A percentile compares a stretch with the other conserved stretches of the same genome.
Evolutionary conservation across 176 grass and related monocot genomes (phyloP).

Genomic region (Hsuehochloa calcarea): DNA sequence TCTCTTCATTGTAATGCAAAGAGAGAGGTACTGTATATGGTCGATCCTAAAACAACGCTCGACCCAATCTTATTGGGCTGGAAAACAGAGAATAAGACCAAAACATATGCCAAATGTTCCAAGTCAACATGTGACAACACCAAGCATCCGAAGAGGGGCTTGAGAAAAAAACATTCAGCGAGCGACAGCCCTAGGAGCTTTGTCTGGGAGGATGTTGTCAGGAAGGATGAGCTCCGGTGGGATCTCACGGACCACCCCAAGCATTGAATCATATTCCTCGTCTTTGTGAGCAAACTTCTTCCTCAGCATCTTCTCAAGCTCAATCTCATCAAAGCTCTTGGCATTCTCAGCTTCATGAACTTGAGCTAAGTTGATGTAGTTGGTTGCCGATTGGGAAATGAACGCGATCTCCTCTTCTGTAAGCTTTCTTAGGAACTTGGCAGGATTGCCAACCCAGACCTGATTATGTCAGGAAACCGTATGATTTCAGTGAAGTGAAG

Average conservation of each 20-base stretch:
- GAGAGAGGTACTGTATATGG: slow-evolving; percentile 38
- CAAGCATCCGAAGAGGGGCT: slow-evolving; percentile 8
- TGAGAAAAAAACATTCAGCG: slow-evolving; percentile 25
- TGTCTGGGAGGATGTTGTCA: slow-evolving; percentile 69
- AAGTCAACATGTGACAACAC: slow-evolving; percentile 41
- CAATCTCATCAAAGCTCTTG: slow-evolving; percentile 88
- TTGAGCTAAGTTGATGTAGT: slow-evolving; percentile 83
- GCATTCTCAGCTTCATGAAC: slow-evolving; percentile 89
- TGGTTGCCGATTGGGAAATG: slow-evolving; percentile 75
- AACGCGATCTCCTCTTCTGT: slow-evolving; percentile 86
- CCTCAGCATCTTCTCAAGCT: slow-evolving; percentile 81
- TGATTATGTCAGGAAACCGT: slow-evolving; percentile 19
- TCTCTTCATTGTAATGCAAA: slow-evolving; percentile 35
- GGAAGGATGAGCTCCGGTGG: slow-evolving; percentile 78
- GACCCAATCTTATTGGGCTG: slow-evolving; percentile 76
- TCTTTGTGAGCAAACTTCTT: slow-evolving; percentile 80
- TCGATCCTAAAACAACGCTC: slow-evolving; percentile 70
- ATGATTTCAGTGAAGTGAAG: background rate
- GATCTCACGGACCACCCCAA: slow-evolving; percentile 76
- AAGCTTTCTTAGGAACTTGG: slow-evolving; percentile 93
- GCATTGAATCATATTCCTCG: slow-evolving; percentile 89
- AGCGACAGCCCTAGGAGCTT: slow-evolving; percentile 53
- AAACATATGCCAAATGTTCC: slow-evolving; percentile 41
- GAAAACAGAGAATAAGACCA: slow-evolving; percentile 37
- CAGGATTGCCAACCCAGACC: slow-evolving; percentile 97